Percentiles rank a stretch among this genome's conserved stretches.
Evolutionary conservation across 163 green algal species (phyloP).

Genomic region (Smithsoniella earleae): DNA sequence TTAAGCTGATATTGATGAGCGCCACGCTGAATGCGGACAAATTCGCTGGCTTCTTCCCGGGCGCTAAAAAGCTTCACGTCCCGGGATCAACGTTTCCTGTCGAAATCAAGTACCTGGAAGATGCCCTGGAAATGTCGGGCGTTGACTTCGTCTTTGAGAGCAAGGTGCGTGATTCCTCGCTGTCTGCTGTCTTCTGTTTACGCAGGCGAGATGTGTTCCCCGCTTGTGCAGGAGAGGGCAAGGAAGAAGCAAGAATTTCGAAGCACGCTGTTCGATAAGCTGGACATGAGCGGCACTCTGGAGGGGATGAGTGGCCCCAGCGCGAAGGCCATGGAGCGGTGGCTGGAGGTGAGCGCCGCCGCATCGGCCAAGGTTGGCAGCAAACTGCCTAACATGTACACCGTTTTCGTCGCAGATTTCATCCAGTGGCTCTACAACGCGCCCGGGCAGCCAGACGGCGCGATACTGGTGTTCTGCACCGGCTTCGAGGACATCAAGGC

Average conservation of each 20-base stretch:
- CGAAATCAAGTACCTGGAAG: conserved; percentile 53
- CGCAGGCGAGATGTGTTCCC: too few relatives aligned
- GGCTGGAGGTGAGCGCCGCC: not conserved
- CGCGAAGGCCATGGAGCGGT: not conserved
- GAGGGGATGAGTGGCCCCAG: not conserved
- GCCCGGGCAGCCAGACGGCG: conserved; percentile 38
- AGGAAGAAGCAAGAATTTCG: too few relatives aligned
- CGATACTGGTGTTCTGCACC: conserved; percentile 78
- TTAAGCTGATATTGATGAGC: conserved; percentile 62
- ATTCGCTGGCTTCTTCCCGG: conserved; percentile 50
- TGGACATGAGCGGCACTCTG: not conserved
- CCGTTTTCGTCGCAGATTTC: conserved; percentile 4
- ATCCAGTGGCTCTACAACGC: conserved; percentile 4
- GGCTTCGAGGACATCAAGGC: conserved; percentile 79
- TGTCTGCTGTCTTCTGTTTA: too few relatives aligned
- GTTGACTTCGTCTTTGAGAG: too few relatives aligned
- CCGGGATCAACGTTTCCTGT: conserved; percentile 55
- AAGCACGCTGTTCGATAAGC: not conserved
- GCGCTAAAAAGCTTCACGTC: conserved; percentile 37
- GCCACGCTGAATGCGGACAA: conserved; percentile 48
- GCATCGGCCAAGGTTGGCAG: not conserved
- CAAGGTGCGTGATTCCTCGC: too few relatives aligned
- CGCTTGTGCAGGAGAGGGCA: too few relatives aligned
- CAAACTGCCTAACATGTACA: not conserved
- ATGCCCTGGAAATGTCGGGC: conserved; percentile 35